A percentile compares a stretch with the other conserved stretches of the same genome.
Conservation (phyloP, 2,329 filamentous ascomycete species). For the Hortaea sp. region DNA sequence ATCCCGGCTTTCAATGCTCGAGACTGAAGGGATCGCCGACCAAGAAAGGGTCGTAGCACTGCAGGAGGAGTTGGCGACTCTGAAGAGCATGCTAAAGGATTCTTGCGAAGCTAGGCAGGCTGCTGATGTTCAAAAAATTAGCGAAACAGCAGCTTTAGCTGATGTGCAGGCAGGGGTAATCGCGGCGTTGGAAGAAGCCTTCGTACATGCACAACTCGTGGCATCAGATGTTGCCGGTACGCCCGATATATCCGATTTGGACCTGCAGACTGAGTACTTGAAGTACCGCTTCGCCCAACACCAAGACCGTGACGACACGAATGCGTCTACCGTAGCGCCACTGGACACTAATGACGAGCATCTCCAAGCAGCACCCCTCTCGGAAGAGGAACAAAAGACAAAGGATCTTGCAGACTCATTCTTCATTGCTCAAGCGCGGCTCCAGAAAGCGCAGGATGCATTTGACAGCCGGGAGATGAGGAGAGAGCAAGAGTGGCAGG, state of each 20-base stretch:
- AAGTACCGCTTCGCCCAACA: neutral
- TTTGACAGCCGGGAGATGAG: slow-evolving; percentile 2
- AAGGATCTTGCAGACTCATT: slow-evolving; percentile 1
- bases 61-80: slow-evolving; percentile 1
- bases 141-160: neutral
- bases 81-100: slow-evolving; percentile 3
- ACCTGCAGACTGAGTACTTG: slow-evolving; percentile 8
- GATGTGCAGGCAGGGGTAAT: slow-evolving; percentile 1
- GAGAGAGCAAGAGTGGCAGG: slow-evolving; percentile 3
- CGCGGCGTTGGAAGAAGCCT: slow-evolving; percentile 7
- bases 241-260: slow-evolving; percentile 1
- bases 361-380: neutral
- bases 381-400: slow-evolving; percentile 3
- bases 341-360: slow-evolving; percentile 4
- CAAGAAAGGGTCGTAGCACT: neutral
- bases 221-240: neutral
- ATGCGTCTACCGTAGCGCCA: neutral
- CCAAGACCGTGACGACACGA: neutral
- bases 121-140: neutral
- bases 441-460: neutral
- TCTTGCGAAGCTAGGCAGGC: neutral
- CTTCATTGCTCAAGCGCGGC: neutral
- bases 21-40: neutral
- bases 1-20: neutral
- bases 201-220: slow-evolving; percentile 4